Evolutionary conservation across 495 filamentous ascomycete species (phyloP).

Genomic region (Tuber umbilicatum): DNA sequence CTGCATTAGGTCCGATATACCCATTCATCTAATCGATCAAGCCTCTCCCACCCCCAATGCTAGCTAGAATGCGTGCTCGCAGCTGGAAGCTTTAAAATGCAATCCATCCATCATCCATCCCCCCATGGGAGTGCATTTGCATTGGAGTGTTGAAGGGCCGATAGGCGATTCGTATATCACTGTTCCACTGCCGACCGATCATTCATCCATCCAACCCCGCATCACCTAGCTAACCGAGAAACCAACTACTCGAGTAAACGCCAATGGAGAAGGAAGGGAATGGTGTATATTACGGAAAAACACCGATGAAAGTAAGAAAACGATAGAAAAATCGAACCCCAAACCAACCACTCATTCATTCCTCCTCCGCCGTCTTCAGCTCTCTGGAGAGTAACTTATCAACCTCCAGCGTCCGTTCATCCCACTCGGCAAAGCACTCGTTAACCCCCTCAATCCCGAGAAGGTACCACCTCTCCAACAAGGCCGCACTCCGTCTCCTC

Average conservation of each 20-base stretch:
- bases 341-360: slow-evolving; percentile 6
- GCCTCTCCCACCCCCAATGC: not conserved
- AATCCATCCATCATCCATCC: not conserved
- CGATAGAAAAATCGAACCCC: not conserved
- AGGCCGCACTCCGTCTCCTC: slow-evolving; percentile 60
- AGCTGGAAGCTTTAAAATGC: not conserved
- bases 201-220: not conserved
- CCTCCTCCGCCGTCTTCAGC: slow-evolving; percentile 8
- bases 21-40: not conserved
- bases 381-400: slow-evolving; percentile 40
- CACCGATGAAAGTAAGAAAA: not conserved
- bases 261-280: not conserved
- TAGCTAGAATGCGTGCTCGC: not conserved
- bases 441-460: slow-evolving; percentile 43
- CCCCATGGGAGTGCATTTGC: not conserved
- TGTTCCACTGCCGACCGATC: not conserved
- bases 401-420: slow-evolving; percentile 40
- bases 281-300: not conserved
- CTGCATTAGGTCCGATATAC: not conserved
- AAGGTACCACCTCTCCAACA: slow-evolving; percentile 78
- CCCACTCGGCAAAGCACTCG: slow-evolving; percentile 42
- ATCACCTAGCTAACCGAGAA: not conserved
- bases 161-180: not conserved
- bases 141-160: not conserved
- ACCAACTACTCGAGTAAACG: not conserved